These are phyloP conservation scores for Agroathelia rolfsii DNA, from an alignment of 1,284 basidiomycete species.

Conservation along the genomic window DNA sequence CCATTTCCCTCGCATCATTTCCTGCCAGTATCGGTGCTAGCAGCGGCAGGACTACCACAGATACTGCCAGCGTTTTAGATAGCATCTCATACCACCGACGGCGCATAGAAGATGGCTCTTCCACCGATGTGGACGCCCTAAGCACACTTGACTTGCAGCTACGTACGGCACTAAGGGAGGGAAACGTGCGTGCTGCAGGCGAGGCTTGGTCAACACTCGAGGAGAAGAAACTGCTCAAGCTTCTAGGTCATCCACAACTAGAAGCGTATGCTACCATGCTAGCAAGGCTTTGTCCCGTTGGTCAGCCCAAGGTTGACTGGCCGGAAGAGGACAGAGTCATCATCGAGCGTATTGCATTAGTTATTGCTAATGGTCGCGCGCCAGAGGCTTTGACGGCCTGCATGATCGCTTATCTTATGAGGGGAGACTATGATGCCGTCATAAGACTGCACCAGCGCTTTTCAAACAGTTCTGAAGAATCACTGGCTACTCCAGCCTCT, in stretches of 20 bases:
- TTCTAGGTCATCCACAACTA: constrained; percentile 32
- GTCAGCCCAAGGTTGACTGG: constrained; percentile 14
- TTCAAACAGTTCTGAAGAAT: constrained; percentile 6
- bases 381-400: constrained; percentile 37
- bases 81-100: too few relatives aligned
- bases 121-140: constrained; percentile 26
- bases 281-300: constrained; percentile 18
- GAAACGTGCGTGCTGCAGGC: constrained; percentile 23
- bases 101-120: too few relatives aligned
- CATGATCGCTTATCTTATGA: constrained; percentile 37
- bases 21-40: too few relatives aligned
- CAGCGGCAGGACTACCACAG: too few relatives aligned
- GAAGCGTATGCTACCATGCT: constrained; percentile 29
- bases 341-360: constrained; percentile 38
- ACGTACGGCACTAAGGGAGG: constrained; percentile 22
- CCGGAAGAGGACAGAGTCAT: constrained; percentile 18
- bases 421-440: constrained; percentile 29
- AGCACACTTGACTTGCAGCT: constrained; percentile 27
- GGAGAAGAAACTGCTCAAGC: constrained; percentile 28
- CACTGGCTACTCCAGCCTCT: constrained; percentile 6
- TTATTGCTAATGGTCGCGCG: constrained; percentile 30
- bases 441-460: constrained; percentile 39
- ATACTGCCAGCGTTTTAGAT: too few relatives aligned
- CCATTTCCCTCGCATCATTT: too few relatives aligned
- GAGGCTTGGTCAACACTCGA: constrained; percentile 36